Evolutionary conservation across 2,329 filamentous ascomycete species (phyloP).

Genomic region (Trichoderma aggressivum): DNA sequence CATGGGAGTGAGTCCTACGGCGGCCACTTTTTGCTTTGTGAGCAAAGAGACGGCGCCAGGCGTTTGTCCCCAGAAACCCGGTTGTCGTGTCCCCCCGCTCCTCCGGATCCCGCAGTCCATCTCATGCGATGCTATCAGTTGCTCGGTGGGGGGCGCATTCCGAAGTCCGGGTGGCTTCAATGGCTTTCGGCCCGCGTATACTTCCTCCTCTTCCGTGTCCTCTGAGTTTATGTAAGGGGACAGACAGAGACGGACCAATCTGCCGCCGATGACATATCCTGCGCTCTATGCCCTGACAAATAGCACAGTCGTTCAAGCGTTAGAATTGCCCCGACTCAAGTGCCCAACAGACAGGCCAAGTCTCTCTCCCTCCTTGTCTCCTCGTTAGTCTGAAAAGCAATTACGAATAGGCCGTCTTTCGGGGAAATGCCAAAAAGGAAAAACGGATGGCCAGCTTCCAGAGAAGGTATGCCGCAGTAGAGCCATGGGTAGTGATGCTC

Average conservation of each 20-base stretch:
- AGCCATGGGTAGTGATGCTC: background rate
- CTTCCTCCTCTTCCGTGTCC: background rate
- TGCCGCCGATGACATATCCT: background rate
- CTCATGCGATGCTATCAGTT: background rate
- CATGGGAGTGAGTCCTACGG: background rate
- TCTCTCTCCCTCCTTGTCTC: background rate
- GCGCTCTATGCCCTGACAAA: background rate
- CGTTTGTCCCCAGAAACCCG: constrained; percentile 4
- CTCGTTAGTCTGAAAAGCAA: background rate
- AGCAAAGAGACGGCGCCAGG: background rate
- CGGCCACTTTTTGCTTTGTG: background rate
- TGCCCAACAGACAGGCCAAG: background rate
- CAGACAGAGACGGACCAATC: background rate
- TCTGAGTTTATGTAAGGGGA: background rate
- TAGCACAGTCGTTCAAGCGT: background rate
- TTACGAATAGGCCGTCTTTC: background rate
- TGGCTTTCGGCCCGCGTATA: background rate
- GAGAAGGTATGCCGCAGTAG: background rate
- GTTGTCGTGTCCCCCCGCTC: constrained; percentile 1
- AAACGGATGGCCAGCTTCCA: background rate
- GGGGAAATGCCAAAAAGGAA: constrained; percentile 10
- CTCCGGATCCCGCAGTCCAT: background rate
- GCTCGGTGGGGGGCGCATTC: background rate
- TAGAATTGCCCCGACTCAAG: background rate
- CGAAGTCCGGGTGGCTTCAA: background rate